phyloP scores from a whole-genome alignment of 495 filamentous ascomycete genomes.

The Rostrohypoxylon terebratum region DNA sequence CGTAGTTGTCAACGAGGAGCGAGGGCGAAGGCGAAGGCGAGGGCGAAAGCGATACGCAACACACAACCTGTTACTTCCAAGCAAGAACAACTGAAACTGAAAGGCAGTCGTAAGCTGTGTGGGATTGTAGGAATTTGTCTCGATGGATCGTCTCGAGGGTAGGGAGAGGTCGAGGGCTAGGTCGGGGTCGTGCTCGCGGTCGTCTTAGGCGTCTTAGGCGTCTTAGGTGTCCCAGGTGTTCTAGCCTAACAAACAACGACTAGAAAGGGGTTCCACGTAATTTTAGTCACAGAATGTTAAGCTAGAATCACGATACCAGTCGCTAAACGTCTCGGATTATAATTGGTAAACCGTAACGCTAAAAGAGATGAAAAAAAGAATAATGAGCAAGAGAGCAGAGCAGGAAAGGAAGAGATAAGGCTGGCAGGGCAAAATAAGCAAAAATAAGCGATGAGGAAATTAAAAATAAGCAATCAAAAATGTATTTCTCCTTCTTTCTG shows the following conservation, averaged over 20 bases:
- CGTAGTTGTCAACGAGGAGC: not conserved
- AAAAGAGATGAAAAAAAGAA: not conserved
- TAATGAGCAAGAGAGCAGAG: not conserved
- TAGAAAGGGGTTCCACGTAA: constrained; percentile 13
- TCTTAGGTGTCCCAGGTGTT: not conserved
- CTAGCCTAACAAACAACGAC: not conserved
- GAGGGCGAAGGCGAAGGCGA: not conserved
- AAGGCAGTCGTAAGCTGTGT: constrained; percentile 9
- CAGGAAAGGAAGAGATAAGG: no score
- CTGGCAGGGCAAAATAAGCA: not conserved
- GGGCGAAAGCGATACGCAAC: not conserved
- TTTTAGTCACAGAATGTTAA: not conserved
- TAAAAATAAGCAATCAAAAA: not conserved
- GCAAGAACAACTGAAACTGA: constrained; percentile 18
- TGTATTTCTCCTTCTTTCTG: not conserved
- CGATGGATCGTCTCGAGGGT: constrained; percentile 1
- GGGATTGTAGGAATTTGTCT: constrained; percentile 14
- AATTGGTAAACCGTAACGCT: not conserved
- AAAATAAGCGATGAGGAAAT: not conserved
- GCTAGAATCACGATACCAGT: not conserved
- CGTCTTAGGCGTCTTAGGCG: no score
- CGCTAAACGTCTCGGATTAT: not conserved
- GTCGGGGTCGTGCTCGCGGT: not conserved
- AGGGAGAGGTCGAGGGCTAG: not conserved
- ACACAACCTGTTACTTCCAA: not conserved